Evolutionary conservation across 129 eudicot species (phyloP), one percentile per base, ranked within the genome.

Genomic region (Ambrosia artemisiifolia): DNA sequence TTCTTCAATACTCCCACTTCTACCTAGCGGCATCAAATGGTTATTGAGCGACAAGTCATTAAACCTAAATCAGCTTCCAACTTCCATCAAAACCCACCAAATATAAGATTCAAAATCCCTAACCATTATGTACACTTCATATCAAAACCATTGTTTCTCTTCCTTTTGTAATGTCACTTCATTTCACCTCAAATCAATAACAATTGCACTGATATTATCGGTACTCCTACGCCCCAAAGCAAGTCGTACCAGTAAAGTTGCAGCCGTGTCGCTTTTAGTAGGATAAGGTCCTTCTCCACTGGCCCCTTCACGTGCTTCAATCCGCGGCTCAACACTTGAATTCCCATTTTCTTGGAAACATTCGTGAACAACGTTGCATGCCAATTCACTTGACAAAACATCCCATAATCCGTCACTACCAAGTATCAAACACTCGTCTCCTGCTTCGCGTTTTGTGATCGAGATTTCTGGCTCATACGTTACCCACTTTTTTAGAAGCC

Each of bases 351-450:
- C 79, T 5, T 2, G 42, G 6, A 86, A 76, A 66, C 83, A 78
- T 46, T 71, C 19, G 48, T 63, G 77, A 20, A 76, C 79, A 2
- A 84, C 71, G 65, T 70, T 55, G 49, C 86, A 81, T 0, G 75
- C 83, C 53, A 81, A 34, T 28, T 78, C 80, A 20, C 18, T 78
- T 2, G 86, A n/a, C 4, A 86, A 3, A 42, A 81, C 85, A 64
- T 85, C 90, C 87, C 87, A 85, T 53, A 85, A 14, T 4, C 90
- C 90, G 19, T 85, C 90, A 14, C 83, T 85, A 1, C 78, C 90
- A 2, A 85, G 19, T 11, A 85, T 77, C 67, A 85, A 51, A 17
- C 73, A 79, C 40, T 82, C 83, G 19, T 85, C 87, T 44, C 54
- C 83, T 16, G 51, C 44, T 49, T 73, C 77, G 24, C 87, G 62